Conservation (phyloP, 768 basidiomycete genomes). For the Russula virescens region DNA sequence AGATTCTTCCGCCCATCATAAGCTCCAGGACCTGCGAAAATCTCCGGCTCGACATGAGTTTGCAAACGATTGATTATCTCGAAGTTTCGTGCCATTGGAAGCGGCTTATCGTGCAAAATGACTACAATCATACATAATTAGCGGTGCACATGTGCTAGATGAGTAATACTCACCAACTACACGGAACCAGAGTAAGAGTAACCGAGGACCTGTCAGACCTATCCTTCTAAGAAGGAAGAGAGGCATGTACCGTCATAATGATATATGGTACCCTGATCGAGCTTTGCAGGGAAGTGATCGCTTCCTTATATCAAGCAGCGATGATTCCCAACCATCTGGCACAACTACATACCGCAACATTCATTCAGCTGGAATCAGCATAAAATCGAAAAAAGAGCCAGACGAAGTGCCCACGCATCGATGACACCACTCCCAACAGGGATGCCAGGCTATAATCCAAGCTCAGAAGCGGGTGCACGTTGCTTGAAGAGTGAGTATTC, state of each 20-base stretch:
- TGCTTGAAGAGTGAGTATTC: no score
- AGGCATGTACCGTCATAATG: slow-evolving; percentile 69
- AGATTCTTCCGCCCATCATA: slow-evolving; percentile 80
- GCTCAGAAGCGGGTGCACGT: no score
- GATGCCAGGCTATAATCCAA: no score
- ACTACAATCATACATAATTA: slow-evolving; percentile 34
- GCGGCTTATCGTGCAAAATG: slow-evolving; percentile 62
- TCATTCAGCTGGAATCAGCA: no score
- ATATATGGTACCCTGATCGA: slow-evolving; percentile 58
- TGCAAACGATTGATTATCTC: slow-evolving; percentile 64
- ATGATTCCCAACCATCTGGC: no score
- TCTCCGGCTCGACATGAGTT: slow-evolving; percentile 44
- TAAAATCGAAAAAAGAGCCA: no score
- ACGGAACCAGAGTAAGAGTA: neutral
- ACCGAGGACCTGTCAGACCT: neutral
- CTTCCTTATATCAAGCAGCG: no score
- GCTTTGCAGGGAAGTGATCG: slow-evolving; percentile 59
- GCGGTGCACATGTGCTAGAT: neutral
- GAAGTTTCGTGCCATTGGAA: slow-evolving; percentile 65
- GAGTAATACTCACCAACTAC: slow-evolving; percentile 39
- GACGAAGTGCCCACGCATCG: no score
- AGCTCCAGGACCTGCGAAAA: slow-evolving; percentile 67
- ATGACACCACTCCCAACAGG: no score
- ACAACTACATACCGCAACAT: no score
- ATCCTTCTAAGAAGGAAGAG: neutral